Conservation (phyloP, 306 rosid genomes). For the Inga leiocalycina region DNA sequence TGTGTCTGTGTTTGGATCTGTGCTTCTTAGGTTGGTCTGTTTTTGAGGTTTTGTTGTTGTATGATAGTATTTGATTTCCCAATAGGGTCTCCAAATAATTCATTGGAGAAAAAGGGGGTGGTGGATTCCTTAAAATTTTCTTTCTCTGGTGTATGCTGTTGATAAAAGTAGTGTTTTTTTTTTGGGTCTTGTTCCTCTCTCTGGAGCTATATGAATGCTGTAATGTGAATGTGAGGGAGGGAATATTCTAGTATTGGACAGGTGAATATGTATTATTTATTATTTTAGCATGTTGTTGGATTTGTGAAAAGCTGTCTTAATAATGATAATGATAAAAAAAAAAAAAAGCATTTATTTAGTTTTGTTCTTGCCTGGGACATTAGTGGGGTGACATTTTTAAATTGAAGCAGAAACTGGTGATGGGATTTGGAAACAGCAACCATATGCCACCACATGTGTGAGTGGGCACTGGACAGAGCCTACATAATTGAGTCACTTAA, state of each 20-base stretch:
- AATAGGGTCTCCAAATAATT: slow-evolving; percentile 48
- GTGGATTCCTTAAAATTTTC: slow-evolving; percentile 33
- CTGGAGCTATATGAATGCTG: slow-evolving; percentile 38
- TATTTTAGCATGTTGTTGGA: slow-evolving; percentile 30
- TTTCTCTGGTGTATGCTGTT: slow-evolving; percentile 40
- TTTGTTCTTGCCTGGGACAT: slow-evolving; percentile 32
- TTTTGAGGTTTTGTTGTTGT: slow-evolving; percentile 12
- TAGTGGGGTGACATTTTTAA: slow-evolving; percentile 35
- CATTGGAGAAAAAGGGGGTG: slow-evolving; percentile 47
- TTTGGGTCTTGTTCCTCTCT: slow-evolving; percentile 39
- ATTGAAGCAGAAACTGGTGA: slow-evolving; percentile 6
- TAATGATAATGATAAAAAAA: not conserved
- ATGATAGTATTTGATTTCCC: slow-evolving; percentile 32
- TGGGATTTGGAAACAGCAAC: slow-evolving; percentile 7
- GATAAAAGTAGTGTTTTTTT: slow-evolving; percentile 35
- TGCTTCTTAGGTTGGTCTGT: slow-evolving; percentile 16
- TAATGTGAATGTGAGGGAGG: slow-evolving; percentile 42
- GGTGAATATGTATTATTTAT: slow-evolving; percentile 39
- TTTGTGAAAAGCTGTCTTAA: slow-evolving; percentile 44
- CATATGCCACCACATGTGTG: slow-evolving; percentile 41
- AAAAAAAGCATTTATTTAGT: slow-evolving; percentile 18
- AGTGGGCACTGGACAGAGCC: not conserved
- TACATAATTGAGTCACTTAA: slow-evolving; percentile 39
- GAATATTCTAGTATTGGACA: slow-evolving; percentile 47
- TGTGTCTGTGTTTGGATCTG: not conserved